Base-by-base conservation (phyloP, 2,329 filamentous ascomycete genomes). In the Paramyrothecium roridum region DNA sequence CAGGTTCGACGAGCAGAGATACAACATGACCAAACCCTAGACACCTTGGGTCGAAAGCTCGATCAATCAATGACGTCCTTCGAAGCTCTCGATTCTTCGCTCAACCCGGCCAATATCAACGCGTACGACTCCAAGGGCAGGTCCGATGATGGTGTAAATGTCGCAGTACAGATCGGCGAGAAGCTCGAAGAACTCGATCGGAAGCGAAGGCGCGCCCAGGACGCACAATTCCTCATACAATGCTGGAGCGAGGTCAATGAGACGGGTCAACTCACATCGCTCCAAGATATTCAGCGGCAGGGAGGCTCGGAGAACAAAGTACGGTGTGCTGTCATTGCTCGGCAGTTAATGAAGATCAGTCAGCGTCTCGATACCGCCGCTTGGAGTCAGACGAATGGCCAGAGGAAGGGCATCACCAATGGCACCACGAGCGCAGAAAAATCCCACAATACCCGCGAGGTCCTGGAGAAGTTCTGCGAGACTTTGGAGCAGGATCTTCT, bases 221-320 rank as follows among this genome's bases (percentile, higher is more conserved):
- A 99, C 76, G 93, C 95, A 57, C 93, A 90, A 68, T 98, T 98
- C 70, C 75, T 99, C 56, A 92, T 99, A 61, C 90, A 96, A 69
- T 99, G 95, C 76, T 99, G 95, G 93, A 86, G 91, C 45, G 93
- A 98, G 67, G 91, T 99, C 63, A 93, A 88, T 72, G 93, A 96
- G 66, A 88, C 88, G 10, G 95, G 95, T 3, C 87, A 95, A 63
- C 80, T 98, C 54, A 88, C 89, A 10, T 87, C 89, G n/a, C 75
- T 99, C 50, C 91, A 98, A 70, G 92, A 96, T 60, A 87, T 98
- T 57, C 84, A 93, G 66, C 84, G 90, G 60, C 89, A 92, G 61
- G 91, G 91, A 2, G 89, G 89, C 23, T 89, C 90, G 12, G 93
- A 96, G 63, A 93, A 93, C 70, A 98, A 96, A 71, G 91, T 99